Percentiles rank a stretch among this genome's conserved stretches.
phyloP scores from a whole-genome alignment of 805 yeast species.

The Saccharomycopsis schoenii region DNA sequence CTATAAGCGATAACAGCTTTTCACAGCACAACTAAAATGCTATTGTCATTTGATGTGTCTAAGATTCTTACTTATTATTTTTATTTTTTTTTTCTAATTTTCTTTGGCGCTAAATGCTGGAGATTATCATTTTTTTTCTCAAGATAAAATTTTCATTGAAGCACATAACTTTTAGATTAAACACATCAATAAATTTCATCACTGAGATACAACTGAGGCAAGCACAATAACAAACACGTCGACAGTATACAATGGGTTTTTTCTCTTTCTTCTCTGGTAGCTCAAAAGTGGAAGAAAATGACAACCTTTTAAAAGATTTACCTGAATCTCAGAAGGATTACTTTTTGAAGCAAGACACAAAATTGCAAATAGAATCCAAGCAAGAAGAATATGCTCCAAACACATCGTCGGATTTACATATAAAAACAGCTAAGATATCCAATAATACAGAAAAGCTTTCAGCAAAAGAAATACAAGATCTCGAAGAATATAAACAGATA shows the following conservation, averaged over 20 bases:
- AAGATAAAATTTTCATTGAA: too few species aligned
- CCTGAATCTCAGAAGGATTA: slow-evolving; percentile 9
- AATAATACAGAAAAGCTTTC: neutral
- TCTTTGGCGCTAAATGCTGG: too few species aligned
- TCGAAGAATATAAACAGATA: slow-evolving; percentile 7
- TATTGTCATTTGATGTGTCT: too few species aligned
- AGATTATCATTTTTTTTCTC: too few species aligned
- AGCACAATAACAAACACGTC: neutral
- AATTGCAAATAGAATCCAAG: slow-evolving; percentile 12
- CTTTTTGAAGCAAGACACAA: slow-evolving; percentile 11
- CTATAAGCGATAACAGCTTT: too few species aligned
- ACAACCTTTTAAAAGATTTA: slow-evolving; percentile 7
- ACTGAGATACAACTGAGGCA: too few species aligned
- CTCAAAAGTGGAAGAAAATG: slow-evolving; percentile 7
- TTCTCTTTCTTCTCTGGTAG: slow-evolving; percentile 1
- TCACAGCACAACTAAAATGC: too few species aligned
- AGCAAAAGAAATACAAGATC: slow-evolving; percentile 5
- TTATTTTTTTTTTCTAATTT: too few species aligned
- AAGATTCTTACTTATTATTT: too few species aligned
- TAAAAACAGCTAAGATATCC: neutral
- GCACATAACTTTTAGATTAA: too few species aligned
- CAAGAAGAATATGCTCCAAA: slow-evolving; percentile 7
- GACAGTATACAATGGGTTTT: slow-evolving; percentile 3
- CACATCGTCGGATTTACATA: neutral
- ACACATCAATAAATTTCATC: too few species aligned